Evolutionary conservation across 352 stramenopile genomes (phyloP).

Genomic region (Globisporangium paddicum): DNA sequence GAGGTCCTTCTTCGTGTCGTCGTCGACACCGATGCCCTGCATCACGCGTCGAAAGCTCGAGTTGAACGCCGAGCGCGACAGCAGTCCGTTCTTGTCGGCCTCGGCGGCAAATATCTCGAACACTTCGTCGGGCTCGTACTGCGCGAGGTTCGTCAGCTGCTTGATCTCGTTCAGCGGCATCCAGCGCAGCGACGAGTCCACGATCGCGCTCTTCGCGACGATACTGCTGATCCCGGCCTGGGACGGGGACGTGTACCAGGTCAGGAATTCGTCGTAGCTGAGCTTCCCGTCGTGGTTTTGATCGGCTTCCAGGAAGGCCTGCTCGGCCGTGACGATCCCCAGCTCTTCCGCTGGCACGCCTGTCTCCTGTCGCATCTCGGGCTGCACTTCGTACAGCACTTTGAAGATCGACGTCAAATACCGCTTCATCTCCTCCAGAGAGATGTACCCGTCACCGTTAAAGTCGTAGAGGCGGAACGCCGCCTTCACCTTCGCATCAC

Average conservation of each 20-base stretch:
- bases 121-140: constrained; percentile 76
- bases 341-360: constrained; percentile 71
- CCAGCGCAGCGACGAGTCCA: constrained; percentile 74
- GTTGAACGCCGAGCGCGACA: constrained; percentile 74
- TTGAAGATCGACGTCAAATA: constrained; percentile 88
- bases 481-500: constrained; percentile 79
- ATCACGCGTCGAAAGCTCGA: constrained; percentile 74
- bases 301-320: constrained; percentile 84
- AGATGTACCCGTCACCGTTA: constrained; percentile 83
- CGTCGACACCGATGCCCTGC: constrained; percentile 17
- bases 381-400: constrained; percentile 81
- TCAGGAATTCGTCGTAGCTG: constrained; percentile 85
- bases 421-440: constrained; percentile 80
- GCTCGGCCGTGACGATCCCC: constrained; percentile 72
- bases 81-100: constrained; percentile 61
- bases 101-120: constrained; percentile 85
- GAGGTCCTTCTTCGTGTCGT: constrained; percentile 11
- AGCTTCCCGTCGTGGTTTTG: constrained; percentile 75
- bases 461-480: constrained; percentile 86
- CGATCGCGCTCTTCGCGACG: constrained; percentile 65
- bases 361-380: constrained; percentile 59
- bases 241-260: constrained; percentile 77
- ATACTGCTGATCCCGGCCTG: constrained; percentile 63
- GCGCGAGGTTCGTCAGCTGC: constrained; percentile 72
- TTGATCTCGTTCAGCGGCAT: constrained; percentile 83